Base-by-base conservation (phyloP, 164 flowering plant genomes). In the Cinnamomum micranthum region DNA sequence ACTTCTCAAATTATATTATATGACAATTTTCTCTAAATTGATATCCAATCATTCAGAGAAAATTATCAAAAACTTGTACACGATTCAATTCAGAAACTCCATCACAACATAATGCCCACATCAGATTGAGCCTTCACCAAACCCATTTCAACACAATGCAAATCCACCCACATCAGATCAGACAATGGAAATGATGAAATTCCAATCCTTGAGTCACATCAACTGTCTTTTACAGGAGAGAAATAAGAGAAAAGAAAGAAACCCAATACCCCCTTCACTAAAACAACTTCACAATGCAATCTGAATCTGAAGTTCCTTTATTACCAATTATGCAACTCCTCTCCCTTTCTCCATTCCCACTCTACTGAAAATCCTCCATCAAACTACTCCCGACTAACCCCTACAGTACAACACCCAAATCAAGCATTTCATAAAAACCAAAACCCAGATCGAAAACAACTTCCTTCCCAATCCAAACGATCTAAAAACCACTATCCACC, bases 401-500 rank as follows among this genome's bases (percentile, higher is more conserved):
- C 47, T 7, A 41, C 9, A 7, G 47, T 31, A 64, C 6, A 22
- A 20, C 23, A 64, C 12, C 67, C 4, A 12, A 64, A 70, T 52
- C 60, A 70, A 70, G 6, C 63, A 50, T 52, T 50, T 24, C 72
- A 70, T 14, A 31, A 71, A 72, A 35, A 11, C 31, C n/a, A 24
- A 60, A 28, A 33, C 72, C 73, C 69, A 73, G 64, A 73, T 73
- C 62, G 25, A 59, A 59, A 41, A 58, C 27, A 24, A 1, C 59
- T 7, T 66, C n/a, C 33, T 66, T 71, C 28, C 65, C 65, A 6
- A 73, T 41, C 60, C 41, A 15, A 67, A 67, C 41, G 17, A 31
- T 31, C 28, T 67, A 31, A 28, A 67, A 20, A 67, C n/a, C 19
- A 67, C 33, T 13, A 66, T 31, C 33, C 35, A 13, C 6, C 27